Evolutionary conservation across 768 basidiomycete species (phyloP), one percentile per base, ranked within the genome.

Genomic region (Russula vinacea): DNA sequence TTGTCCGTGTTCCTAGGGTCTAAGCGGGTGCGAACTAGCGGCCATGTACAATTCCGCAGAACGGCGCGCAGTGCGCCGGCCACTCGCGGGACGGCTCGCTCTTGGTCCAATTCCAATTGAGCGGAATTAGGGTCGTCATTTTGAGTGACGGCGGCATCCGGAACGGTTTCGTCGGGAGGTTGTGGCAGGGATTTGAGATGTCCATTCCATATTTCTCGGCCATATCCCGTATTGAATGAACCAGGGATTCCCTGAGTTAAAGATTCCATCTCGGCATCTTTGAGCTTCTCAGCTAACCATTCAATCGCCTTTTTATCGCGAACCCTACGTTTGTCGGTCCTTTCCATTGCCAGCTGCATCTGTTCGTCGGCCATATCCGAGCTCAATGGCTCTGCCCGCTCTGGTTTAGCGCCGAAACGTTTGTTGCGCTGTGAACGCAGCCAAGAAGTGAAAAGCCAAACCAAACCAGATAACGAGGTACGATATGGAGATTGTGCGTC

Each of bases 291-390:
- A 6, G 24, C 11, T 1, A 64, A n/a, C 66, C 66, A 64, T 44
- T 11, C 2, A 32, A 67, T 61, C 19, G 66, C 66, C 17, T 50
- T 33, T 16, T 51, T 56, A 14, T 67, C 66, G 5, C 66, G 62
- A 6, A 16, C 40, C 24, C 24, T 37, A 10, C 67, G 62, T 2
- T 42, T 35, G 16, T 26, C n/a, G 2, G 42, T 56, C 29, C 58
- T 16, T 58, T 67, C 49, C 66, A 67, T 64, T 5, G 62, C 66
- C 2, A 67, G 50, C 14, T 60, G 57, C 32, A 60, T 50, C 39
- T 59, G 62, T 3, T 35, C 62, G 4, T 58, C 59, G 1, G 58
- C 44, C 59, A 64, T 61, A 16, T 60, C 40, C 16, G 53, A 22
- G 42, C 59, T 64, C n/a, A 60, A 45, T 0, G n/a, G 22, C 37